Percentiles rank a stretch among this genome's conserved stretches.
These are phyloP conservation scores for Karstenula rhodostoma DNA, from an alignment of 2,329 filamentous ascomycete genomes.

Conservation along the genomic window DNA sequence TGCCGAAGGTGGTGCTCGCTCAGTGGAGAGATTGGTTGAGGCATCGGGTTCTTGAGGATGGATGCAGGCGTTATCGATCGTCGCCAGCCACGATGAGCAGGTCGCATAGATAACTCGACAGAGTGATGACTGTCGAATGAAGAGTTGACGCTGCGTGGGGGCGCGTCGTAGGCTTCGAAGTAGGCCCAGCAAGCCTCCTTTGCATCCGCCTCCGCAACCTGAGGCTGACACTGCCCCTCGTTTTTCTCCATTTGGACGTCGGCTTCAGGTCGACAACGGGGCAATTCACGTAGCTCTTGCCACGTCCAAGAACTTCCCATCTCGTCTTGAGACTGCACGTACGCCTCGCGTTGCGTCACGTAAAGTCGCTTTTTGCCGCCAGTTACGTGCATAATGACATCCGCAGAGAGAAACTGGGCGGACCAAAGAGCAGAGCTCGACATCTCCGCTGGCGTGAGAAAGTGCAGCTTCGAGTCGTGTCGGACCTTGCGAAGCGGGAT, in stretches of 20 bases:
- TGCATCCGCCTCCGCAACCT: slow-evolving; percentile 68
- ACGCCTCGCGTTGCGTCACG: slow-evolving; percentile 77
- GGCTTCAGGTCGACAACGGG: slow-evolving; percentile 61
- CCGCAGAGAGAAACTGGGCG: slow-evolving; percentile 72
- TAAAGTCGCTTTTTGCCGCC: slow-evolving; percentile 71
- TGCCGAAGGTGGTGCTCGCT: slow-evolving; percentile 42
- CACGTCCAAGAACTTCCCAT: slow-evolving; percentile 69
- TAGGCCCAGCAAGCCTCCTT: slow-evolving; percentile 73
- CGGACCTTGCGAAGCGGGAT: slow-evolving; percentile 80
- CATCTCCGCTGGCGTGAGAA: slow-evolving; percentile 76
- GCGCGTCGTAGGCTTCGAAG: slow-evolving; percentile 69
- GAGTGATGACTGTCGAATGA: slow-evolving; percentile 54
- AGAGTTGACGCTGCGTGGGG: slow-evolving; percentile 54
- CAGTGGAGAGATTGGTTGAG: slow-evolving; percentile 46
- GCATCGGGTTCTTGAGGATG: slow-evolving; percentile 40
- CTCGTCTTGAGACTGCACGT: slow-evolving; percentile 69
- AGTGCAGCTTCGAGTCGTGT: slow-evolving; percentile 75
- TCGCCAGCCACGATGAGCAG: slow-evolving; percentile 44
- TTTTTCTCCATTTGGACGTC: slow-evolving; percentile 43
- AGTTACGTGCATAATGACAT: slow-evolving; percentile 75
- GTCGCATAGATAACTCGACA: slow-evolving; percentile 43
- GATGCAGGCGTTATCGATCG: slow-evolving; percentile 46
- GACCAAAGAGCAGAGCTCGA: slow-evolving; percentile 76
- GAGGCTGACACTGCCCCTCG: slow-evolving; percentile 45
- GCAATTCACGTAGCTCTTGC: slow-evolving; percentile 71